Evolutionary conservation across 2,329 filamentous ascomycete species (phyloP).

Genomic region (Claviceps quebecensis): DNA sequence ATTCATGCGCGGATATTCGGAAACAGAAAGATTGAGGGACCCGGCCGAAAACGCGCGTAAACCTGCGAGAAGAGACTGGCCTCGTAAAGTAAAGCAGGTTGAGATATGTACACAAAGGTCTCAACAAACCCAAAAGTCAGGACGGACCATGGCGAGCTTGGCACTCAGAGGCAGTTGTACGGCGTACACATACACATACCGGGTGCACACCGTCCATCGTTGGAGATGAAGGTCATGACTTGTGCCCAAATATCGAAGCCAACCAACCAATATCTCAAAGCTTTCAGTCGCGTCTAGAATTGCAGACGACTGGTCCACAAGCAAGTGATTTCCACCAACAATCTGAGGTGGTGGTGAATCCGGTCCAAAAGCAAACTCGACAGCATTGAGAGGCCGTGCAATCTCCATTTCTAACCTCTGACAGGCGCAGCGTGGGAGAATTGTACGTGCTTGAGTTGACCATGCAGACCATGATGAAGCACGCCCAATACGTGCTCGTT

Average conservation of each 20-base stretch:
- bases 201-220: constrained; percentile 25
- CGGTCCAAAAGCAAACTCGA: constrained; percentile 26
- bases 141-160: constrained; percentile 20
- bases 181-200: constrained; percentile 25
- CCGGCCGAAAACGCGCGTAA: no score
- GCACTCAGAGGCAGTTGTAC: constrained; percentile 26
- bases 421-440: constrained; percentile 22
- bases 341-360: constrained; percentile 8
- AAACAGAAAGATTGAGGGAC: no score
- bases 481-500: constrained; percentile 29
- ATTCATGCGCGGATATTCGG: neutral
- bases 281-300: constrained; percentile 15
- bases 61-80: constrained; percentile 11
- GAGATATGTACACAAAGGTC: constrained; percentile 27
- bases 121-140: constrained; percentile 24
- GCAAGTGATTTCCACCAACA: constrained; percentile 1
- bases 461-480: constrained; percentile 31
- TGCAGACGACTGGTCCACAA: constrained; percentile 5
- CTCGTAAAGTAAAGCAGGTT: constrained; percentile 30
- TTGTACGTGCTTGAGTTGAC: constrained; percentile 28
- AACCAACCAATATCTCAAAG: constrained; percentile 23
- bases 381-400: constrained; percentile 16
- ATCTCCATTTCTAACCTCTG: constrained; percentile 21
- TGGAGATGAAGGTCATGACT: constrained; percentile 27
- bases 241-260: constrained; percentile 30